Evolutionary conservation across 2,329 filamentous ascomycete species (phyloP).

Genomic region (Dryadomyces quercivorus): DNA sequence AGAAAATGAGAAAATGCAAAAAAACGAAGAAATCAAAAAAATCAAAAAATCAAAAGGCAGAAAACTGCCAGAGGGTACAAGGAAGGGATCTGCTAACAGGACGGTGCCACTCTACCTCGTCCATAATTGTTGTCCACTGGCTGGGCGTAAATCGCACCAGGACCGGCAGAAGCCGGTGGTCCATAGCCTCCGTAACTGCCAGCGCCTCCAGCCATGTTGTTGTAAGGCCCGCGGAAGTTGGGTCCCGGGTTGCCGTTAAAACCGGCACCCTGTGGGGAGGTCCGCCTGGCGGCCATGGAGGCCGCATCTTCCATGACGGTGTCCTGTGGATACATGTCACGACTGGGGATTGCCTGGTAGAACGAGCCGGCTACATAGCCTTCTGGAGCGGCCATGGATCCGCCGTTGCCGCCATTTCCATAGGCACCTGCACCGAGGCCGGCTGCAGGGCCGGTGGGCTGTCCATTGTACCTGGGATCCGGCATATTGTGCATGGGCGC

Average conservation of each 20-base stretch:
- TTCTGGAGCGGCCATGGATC: constrained; percentile 6
- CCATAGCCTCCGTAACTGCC: constrained; percentile 44
- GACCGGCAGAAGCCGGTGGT: constrained; percentile 9
- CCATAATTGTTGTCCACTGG: constrained; percentile 11
- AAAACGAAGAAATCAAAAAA: not conserved
- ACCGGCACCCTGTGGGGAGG: constrained; percentile 4
- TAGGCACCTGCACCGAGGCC: not conserved
- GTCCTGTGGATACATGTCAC: constrained; percentile 9
- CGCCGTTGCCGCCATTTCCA: not conserved
- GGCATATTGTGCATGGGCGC: not conserved
- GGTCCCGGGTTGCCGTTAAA: not conserved
- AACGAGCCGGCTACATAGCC: constrained; percentile 8
- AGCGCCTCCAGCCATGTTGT: not conserved
- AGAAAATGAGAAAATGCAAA: not conserved
- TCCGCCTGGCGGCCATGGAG: constrained; percentile 3
- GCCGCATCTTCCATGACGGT: constrained; percentile 10
- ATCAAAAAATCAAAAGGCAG: not conserved
- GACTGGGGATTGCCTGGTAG: constrained; percentile 3
- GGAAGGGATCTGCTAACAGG: constrained; percentile 22
- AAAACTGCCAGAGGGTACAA: not conserved
- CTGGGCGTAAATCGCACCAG: constrained; percentile 9
- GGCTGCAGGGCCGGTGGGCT: not conserved
- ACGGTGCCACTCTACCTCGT: constrained; percentile 10
- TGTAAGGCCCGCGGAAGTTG: constrained; percentile 4
- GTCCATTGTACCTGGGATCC: constrained; percentile 8